Evolutionary conservation across 2,329 filamentous ascomycete genomes (phyloP).

Genomic region (Zasmidium citrigriseum): DNA sequence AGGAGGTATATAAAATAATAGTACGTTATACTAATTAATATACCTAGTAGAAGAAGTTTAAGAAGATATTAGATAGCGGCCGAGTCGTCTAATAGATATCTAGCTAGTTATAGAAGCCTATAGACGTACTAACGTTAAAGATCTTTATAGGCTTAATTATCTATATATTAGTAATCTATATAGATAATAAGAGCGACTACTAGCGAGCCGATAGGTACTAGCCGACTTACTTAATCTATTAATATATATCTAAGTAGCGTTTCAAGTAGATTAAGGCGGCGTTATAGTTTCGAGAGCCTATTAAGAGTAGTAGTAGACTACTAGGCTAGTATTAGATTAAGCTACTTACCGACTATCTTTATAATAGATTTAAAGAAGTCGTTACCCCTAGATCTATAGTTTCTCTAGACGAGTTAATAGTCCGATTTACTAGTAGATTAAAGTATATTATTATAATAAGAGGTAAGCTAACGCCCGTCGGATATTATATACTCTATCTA

Average conservation of each 20-base stretch:
- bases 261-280: not conserved
- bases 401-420: not conserved
- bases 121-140: not conserved
- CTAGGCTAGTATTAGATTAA: not conserved
- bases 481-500: not conserved
- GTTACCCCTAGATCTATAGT: not conserved
- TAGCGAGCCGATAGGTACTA: not conserved
- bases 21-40: not conserved
- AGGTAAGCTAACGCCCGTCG: not conserved
- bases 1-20: not conserved
- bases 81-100: not conserved
- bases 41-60: not conserved
- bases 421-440: not conserved
- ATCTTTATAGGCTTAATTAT: not conserved
- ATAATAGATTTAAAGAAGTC: not conserved
- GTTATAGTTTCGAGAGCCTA: not conserved
- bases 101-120: not conserved
- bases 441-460: not conserved
- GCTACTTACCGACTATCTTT: not conserved
- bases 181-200: conserved; percentile 1
- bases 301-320: not conserved
- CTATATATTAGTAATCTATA: conserved; percentile 3
- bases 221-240: not conserved
- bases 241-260: not conserved
- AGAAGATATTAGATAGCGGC: not conserved